Evolutionary conservation across 2,329 filamentous ascomycete genomes (phyloP).

Genomic region (Orbilia blumenaviensis): DNA sequence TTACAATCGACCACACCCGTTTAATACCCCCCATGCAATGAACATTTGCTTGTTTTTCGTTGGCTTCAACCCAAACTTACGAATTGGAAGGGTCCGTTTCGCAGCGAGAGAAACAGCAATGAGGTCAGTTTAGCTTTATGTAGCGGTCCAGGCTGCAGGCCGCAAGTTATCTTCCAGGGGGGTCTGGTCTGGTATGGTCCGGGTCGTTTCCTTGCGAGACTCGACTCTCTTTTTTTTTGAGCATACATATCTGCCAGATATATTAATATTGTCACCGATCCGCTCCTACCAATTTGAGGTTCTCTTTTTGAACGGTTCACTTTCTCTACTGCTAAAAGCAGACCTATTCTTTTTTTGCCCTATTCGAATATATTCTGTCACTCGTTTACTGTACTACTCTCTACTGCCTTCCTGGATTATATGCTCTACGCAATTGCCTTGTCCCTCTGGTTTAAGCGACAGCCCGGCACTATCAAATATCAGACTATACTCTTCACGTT

Average conservation of each 20-base stretch:
- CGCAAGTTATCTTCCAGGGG: constrained; percentile 10
- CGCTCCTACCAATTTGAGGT: constrained; percentile 49
- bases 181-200: too few relatives aligned
- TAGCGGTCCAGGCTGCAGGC: not conserved
- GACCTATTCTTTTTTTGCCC: constrained; percentile 3
- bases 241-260: not conserved
- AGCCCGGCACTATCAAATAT: not conserved
- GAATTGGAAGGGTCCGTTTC: constrained; percentile 5
- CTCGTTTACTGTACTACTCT: not conserved
- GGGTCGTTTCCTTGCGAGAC: constrained; percentile 9
- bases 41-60: constrained; percentile 19
- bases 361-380: constrained; percentile 1
- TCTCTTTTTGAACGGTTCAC: constrained; percentile 17
- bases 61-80: constrained; percentile 27
- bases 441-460: not conserved
- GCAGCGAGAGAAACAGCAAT: constrained; percentile 16
- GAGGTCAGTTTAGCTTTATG: too few relatives aligned
- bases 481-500: not conserved
- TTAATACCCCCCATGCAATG: constrained; percentile 15
- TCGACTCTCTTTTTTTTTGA: not conserved
- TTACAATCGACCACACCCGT: not conserved
- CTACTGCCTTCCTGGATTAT: not conserved
- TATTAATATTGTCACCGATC: constrained; percentile 35
- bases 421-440: not conserved
- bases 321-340: constrained; percentile 23